phyloP scores from a whole-genome alignment of 139 green algal genomes.

The Volvox africanus region DNA sequence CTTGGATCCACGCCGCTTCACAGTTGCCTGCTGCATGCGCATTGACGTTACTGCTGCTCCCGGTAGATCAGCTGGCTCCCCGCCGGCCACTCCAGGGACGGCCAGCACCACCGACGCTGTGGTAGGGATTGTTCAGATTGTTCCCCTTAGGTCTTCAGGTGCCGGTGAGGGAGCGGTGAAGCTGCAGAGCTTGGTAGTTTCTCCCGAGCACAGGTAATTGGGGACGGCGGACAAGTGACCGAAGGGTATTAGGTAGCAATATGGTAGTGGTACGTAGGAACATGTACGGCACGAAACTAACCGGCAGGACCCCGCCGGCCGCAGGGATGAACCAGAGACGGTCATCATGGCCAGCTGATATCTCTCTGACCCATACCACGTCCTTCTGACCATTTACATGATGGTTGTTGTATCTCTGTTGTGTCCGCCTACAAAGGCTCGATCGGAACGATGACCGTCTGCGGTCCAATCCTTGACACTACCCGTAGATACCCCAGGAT shows the following conservation, averaged over 20 bases:
- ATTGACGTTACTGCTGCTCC: not conserved
- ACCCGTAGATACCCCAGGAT: not conserved
- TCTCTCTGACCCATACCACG: not conserved
- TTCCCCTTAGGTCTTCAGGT: not conserved
- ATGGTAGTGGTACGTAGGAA: not conserved
- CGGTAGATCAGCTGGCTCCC: not conserved
- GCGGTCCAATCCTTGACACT: not conserved
- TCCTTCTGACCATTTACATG: not conserved
- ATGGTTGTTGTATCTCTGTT: too few species aligned
- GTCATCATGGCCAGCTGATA: not conserved
- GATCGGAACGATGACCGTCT: too few species aligned
- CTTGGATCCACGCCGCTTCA: not conserved
- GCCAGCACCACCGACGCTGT: not conserved
- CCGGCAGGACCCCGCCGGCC: not conserved
- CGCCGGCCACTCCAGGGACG: not conserved
- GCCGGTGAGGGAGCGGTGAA: not conserved
- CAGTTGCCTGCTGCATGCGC: not conserved
- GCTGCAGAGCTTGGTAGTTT: constrained; percentile 29
- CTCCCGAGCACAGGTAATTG: not conserved
- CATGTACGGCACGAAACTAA: not conserved
- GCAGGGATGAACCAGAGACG: not conserved
- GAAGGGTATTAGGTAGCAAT: not conserved
- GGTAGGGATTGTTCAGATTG: not conserved
- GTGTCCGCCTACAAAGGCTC: too few species aligned
- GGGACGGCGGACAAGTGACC: not conserved